These are phyloP conservation scores for Penicillium odoratum DNA, from an alignment of 495 filamentous ascomycete species.

Conservation along the genomic window DNA sequence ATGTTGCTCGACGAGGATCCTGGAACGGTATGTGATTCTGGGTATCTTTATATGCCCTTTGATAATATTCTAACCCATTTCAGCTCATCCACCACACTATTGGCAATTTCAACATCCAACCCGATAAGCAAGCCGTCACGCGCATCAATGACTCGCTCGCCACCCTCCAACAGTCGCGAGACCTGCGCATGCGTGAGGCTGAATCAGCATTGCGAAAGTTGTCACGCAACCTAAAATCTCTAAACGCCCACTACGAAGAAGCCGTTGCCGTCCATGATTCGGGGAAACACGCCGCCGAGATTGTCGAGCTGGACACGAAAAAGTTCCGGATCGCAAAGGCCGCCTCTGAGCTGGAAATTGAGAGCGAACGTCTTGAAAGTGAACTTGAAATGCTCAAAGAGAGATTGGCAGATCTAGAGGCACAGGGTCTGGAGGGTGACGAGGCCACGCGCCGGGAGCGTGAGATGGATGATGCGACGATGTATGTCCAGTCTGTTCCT, in stretches of 20 bases:
- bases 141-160: conserved; percentile 83
- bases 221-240: conserved; percentile 66
- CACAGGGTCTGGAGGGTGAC: conserved; percentile 70
- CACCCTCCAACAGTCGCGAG: conserved; percentile 74
- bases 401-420: conserved; percentile 76
- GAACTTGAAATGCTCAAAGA: conserved; percentile 77
- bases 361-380: conserved; percentile 80
- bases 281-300: conserved; percentile 73
- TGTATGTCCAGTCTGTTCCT: conserved; percentile 33
- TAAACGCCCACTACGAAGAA: conserved; percentile 69
- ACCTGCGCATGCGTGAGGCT: conserved; percentile 70
- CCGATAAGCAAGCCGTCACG: conserved; percentile 81
- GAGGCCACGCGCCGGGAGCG: conserved; percentile 56
- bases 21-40: conserved; percentile 59
- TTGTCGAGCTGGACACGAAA: conserved; percentile 83
- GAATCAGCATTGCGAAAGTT: conserved; percentile 71
- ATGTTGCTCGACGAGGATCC: conserved; percentile 99
- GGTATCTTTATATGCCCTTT: no score
- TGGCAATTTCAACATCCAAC: conserved; percentile 89
- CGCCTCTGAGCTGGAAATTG: conserved; percentile 84
- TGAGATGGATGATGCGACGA: conserved; percentile 60
- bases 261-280: conserved; percentile 68
- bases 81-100: conserved; percentile 89
- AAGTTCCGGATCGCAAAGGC: conserved; percentile 94
- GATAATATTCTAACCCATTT: conserved; percentile 19